Base-by-base conservation (phyloP, 1,284 basidiomycete genomes). In the Puccinia coronata region DNA sequence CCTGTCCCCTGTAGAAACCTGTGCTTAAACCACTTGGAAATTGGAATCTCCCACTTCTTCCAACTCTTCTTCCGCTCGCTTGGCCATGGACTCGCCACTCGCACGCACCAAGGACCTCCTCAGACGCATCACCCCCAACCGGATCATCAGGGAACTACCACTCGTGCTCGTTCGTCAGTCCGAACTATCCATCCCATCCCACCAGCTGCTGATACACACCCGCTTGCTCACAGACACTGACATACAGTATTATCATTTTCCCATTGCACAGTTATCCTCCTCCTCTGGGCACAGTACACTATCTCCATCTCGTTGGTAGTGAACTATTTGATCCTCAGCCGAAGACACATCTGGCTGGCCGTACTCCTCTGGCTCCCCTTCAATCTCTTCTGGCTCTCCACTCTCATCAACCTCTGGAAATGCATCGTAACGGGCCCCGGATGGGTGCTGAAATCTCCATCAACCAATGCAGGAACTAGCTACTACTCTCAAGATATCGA, bases 161-260 rank as follows among this genome's bases (percentile, higher is more conserved):
- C 49, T 78, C n/a, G 2, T 78, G 16, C 43, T 78, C 61, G 76
- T 78, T 69, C 65, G 76, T 78, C 28, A 78, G 76, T 78, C 76
- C 20, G n/a, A 43, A 75, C 31, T 28, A 43, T 12, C 53, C 47
- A 11, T 57, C n/a, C n/a, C n/a, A n/a, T n/a, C n/a, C n/a, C 14
- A 25, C 6, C 47, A 2, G 5, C 72, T 59, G n/a, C n/a, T n/a
- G n/a, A n/a, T n/a, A n/a, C n/a, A n/a, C n/a, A n/a, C n/a, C n/a
- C n/a, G n/a, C n/a, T n/a, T n/a, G n/a, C n/a, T n/a, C n/a, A n/a
- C n/a, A n/a, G n/a, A n/a, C n/a, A n/a, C n/a, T n/a, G n/a, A n/a
- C n/a, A n/a, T n/a, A n/a, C n/a, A n/a, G n/a, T n/a, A n/a, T n/a
- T n/a, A n/a, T n/a, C n/a, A n/a, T n/a, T n/a, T n/a, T n/a, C n/a